Conservation (phyloP, 306 rosid genomes). For the Vigna nakashimae region DNA sequence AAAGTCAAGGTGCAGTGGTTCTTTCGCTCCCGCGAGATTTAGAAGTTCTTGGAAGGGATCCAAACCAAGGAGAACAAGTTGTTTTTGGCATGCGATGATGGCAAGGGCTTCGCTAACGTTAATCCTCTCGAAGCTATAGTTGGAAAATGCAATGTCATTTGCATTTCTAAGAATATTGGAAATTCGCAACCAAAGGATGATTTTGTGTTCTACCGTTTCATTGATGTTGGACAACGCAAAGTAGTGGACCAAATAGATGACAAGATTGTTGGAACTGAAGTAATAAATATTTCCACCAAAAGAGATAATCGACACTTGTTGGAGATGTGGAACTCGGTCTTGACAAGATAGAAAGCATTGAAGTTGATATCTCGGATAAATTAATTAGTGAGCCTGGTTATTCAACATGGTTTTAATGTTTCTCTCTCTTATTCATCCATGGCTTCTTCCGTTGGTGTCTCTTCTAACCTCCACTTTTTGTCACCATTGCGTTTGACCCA, state of each 20-base stretch:
- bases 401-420: no score
- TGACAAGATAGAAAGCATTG: slow-evolving; percentile 45
- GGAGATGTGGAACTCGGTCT: slow-evolving; percentile 42
- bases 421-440: no score
- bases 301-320: slow-evolving; percentile 45
- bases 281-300: slow-evolving; percentile 60
- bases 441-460: no score
- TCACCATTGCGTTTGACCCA: no score
- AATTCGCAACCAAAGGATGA: slow-evolving; percentile 68
- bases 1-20: slow-evolving; percentile 81
- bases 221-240: slow-evolving; percentile 62
- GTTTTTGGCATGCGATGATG: slow-evolving; percentile 76
- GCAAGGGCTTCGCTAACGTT: slow-evolving; percentile 64
- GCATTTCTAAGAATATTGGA: slow-evolving; percentile 63
- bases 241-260: slow-evolving; percentile 56
- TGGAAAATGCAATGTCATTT: slow-evolving; percentile 82
- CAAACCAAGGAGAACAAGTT: slow-evolving; percentile 57
- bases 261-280: slow-evolving; percentile 60
- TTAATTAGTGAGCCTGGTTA: slow-evolving; percentile 23
- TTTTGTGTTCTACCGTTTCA: slow-evolving; percentile 66
- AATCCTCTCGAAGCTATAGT: slow-evolving; percentile 72
- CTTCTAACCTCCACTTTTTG: no score
- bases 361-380: slow-evolving; percentile 34
- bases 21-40: slow-evolving; percentile 71
- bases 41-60: slow-evolving; percentile 43